Base-by-base conservation (phyloP, 2,329 filamentous ascomycete genomes). In the Alternaria postmessia region DNA sequence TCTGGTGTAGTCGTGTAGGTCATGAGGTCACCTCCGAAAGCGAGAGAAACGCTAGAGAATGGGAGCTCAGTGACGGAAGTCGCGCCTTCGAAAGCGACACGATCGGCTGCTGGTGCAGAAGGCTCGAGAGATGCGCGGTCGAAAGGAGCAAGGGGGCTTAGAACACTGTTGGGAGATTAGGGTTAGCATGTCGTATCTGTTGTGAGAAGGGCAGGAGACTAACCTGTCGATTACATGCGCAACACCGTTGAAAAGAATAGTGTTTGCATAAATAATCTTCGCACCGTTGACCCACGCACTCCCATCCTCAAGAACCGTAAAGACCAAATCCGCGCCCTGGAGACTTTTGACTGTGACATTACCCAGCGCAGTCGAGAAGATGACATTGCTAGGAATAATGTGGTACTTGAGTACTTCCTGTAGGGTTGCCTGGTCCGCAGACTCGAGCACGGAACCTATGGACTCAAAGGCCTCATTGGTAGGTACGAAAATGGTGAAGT, bases 401-500 rank as follows among this genome's bases (percentile, higher is more conserved):
- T 73, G 71, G 65, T 71, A 69, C 9, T 59, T 54, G n/a, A 73
- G 70, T 12, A 72, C 71, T 2, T 66, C 58, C 53, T 65, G 66
- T 3, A 73, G 57, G 4, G 68, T 72, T 5, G 53, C 46, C 11
- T 65, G n/a, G 34, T 72, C 64, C 6, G 63, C 68, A 3, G 61
- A 53, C 20, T 57, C 58, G 3, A 73, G 58, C 16, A 71, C 64
- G 3, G 71, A 72, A 51, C 70, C 71, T 30, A 87, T 82, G 74
- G 84, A 84, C 43, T 89, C 85, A 70, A 97, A 94, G 0, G 92
- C 93, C 47, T 83, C 81, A 75, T 96, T 87, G 1, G 86, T 88
- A 0, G 93, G 93, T 1, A 91, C 90, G 67, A 97, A 95, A 54
- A 94, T 80, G 0, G 93, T 97, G 71, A 89, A 87, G 77, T 94